Conservation (phyloP, 192 early-diverging fungal genomes). For the Chytriomyces sp. region DNA sequence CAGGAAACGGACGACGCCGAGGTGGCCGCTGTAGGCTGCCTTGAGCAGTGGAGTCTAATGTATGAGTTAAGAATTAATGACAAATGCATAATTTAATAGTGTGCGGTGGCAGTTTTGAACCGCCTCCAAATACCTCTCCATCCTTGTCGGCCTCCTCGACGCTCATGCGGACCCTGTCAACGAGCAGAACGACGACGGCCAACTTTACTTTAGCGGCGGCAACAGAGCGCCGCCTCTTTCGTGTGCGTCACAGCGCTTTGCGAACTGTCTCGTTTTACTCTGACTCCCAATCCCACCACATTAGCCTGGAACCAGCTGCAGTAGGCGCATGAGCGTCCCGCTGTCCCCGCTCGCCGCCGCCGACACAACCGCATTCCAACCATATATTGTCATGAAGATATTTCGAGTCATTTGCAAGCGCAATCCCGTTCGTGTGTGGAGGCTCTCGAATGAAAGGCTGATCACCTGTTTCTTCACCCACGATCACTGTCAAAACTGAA, state of each 20-base stretch:
- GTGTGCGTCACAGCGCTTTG: neutral
- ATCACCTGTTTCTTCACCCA: no score
- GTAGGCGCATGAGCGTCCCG: neutral
- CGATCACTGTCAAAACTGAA: no score
- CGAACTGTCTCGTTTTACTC: neutral
- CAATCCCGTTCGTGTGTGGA: no score
- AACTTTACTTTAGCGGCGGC: conserved; percentile 12
- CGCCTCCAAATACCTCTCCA: conserved; percentile 55
- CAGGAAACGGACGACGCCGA: conserved; percentile 60
- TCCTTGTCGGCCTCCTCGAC: conserved; percentile 67
- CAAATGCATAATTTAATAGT: neutral
- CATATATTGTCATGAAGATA: no score
- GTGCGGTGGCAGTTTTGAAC: no score
- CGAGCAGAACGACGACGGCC: conserved; percentile 15
- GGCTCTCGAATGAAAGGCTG: no score
- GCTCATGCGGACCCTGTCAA: conserved; percentile 56
- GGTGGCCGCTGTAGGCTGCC: conserved; percentile 70
- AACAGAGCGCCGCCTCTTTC: neutral
- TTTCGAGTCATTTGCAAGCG: no score
- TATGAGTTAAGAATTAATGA: neutral
- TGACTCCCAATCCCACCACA: no score
- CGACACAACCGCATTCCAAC: no score
- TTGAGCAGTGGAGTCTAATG: conserved; percentile 76
- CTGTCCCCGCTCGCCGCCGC: neutral
- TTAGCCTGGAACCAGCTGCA: neutral